Percentiles rank a stretch among this genome's conserved stretches.
These are phyloP conservation scores for Metschnikowia koreensis DNA, from an alignment of 805 yeast genomes.

Conservation along the genomic window DNA sequence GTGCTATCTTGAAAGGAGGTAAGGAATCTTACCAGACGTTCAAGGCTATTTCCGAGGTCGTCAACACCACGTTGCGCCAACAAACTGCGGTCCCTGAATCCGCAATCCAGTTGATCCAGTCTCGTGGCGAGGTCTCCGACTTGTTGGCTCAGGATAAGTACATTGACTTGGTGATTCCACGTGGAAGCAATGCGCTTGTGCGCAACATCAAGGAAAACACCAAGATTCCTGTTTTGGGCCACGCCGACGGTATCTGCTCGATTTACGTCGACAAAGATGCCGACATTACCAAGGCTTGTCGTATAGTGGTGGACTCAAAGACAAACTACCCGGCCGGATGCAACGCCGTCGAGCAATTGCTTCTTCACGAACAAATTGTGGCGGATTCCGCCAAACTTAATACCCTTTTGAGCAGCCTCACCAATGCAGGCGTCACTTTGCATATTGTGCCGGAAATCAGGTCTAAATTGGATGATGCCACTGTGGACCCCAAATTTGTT, in stretches of 20 bases:
- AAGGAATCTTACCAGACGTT: constrained; percentile 88
- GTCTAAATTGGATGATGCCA: constrained; percentile 17
- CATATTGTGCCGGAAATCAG: constrained; percentile 62
- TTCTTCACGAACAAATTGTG: constrained; percentile 52
- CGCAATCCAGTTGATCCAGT: constrained; percentile 82
- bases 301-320: constrained; percentile 80
- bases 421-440: constrained; percentile 66
- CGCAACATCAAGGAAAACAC: constrained; percentile 81
- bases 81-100: constrained; percentile 73
- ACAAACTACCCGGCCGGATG: constrained; percentile 99
- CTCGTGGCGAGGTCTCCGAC: constrained; percentile 87
- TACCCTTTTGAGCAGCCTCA: constrained; percentile 40
- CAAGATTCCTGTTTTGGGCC: constrained; percentile 96
- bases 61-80: constrained; percentile 53
- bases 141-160: constrained; percentile 80
- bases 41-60: constrained; percentile 71
- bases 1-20: constrained; percentile 97
- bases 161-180: constrained; percentile 93
- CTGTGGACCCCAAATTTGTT: constrained; percentile 26
- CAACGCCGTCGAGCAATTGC: constrained; percentile 88
- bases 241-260: constrained; percentile 97
- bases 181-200: constrained; percentile 95
- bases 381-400: constrained; percentile 21
- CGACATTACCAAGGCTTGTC: constrained; percentile 72
- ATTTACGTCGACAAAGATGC: constrained; percentile 78